Conservation (phyloP, 1,284 basidiomycete species). For the Malassezia caprae region DNA sequence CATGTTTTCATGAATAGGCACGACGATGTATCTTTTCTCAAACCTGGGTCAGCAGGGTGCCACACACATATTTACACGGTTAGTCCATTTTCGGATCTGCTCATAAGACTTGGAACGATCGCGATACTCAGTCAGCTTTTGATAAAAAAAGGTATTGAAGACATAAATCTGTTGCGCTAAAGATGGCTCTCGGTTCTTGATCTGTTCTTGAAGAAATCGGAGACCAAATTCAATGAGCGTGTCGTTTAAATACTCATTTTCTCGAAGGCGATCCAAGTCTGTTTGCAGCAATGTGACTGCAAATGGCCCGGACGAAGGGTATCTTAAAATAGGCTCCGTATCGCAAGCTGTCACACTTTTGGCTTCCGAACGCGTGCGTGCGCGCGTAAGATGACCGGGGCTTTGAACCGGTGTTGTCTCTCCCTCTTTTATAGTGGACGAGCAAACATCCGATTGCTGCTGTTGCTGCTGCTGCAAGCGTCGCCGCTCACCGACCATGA, state of each 20-base stretch:
- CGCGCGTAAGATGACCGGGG: not conserved
- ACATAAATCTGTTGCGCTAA: conserved; percentile 69
- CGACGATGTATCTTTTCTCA: conserved; percentile 76
- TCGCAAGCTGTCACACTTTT: not conserved
- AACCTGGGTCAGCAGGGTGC: conserved; percentile 51
- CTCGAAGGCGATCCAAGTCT: conserved; percentile 30
- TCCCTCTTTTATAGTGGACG: not conserved
- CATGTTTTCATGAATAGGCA: conserved; percentile 90
- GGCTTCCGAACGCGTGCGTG: not conserved
- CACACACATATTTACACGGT: conserved; percentile 60
- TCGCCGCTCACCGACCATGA: not conserved
- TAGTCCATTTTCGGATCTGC: conserved; percentile 87
- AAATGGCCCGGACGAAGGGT: conserved; percentile 26
- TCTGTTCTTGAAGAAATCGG: conserved; percentile 56
- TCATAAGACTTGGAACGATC: conserved; percentile 57
- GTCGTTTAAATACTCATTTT: conserved; percentile 62
- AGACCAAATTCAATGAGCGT: conserved; percentile 89
- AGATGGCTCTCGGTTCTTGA: conserved; percentile 51
- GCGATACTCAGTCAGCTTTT: conserved; percentile 64
- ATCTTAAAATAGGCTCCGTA: conserved; percentile 22
- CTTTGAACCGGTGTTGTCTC: not conserved
- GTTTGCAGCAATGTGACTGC: conserved; percentile 25
- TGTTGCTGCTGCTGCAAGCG: not conserved
- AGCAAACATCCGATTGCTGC: too few species aligned
- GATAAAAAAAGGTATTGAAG: conserved; percentile 96